Evolutionary conservation across 2,329 filamentous ascomycete genomes (phyloP).

Genomic region (Penicillium sp.): DNA sequence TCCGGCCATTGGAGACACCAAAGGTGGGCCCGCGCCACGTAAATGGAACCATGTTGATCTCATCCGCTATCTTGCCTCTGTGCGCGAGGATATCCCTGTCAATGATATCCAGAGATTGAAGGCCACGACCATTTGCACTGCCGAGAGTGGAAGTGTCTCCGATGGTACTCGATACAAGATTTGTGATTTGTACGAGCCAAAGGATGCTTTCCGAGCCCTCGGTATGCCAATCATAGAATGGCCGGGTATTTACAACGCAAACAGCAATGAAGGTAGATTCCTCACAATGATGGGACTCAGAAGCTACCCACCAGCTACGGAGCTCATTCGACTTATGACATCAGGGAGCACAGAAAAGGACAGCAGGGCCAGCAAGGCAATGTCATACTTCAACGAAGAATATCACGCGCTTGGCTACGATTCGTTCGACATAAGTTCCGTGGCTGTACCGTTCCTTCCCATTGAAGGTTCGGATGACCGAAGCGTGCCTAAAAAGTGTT

Average conservation of each 20-base stretch:
- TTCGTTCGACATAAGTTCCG: conserved; percentile 60
- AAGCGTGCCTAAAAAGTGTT: conserved; percentile 75
- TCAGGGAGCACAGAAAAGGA: conserved; percentile 57
- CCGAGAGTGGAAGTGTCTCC: conserved; percentile 61
- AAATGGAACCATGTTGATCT: conserved; percentile 93
- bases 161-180: conserved; percentile 68
- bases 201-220: conserved; percentile 68
- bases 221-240: conserved; percentile 78
- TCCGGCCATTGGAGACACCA: conserved; percentile 48
- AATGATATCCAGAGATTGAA: conserved; percentile 79
- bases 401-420: conserved; percentile 77
- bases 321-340: conserved; percentile 78
- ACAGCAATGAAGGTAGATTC: conserved; percentile 73
- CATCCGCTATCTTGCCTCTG: conserved; percentile 90
- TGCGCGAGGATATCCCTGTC: conserved; percentile 81
- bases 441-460: conserved; percentile 67
- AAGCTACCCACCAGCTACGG: conserved; percentile 68
- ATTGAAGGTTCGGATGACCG: conserved; percentile 66
- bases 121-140: conserved; percentile 78
- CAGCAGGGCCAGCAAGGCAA: conserved; percentile 65
- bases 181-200: conserved; percentile 80
- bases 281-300: conserved; percentile 72
- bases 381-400: conserved; percentile 81
- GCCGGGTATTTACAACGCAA: conserved; percentile 70
- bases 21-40: conserved; percentile 49